Evolutionary conservation across 129 eudicot species (phyloP).

Genomic region (Flaveria bidentis): DNA sequence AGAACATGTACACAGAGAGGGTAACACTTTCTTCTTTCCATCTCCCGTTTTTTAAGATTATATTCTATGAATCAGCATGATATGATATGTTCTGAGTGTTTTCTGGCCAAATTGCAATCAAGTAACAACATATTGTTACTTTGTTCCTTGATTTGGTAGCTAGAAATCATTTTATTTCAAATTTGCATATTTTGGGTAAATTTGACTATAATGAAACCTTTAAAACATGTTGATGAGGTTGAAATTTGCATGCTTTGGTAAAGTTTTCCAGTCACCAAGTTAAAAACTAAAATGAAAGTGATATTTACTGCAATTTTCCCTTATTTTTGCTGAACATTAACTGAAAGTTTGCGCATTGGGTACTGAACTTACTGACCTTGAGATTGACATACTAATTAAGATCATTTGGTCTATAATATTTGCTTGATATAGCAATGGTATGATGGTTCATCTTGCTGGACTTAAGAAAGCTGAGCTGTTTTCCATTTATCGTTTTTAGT

Average conservation of each 20-base stretch:
- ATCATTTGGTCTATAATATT: background rate
- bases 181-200: background rate
- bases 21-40: constrained; percentile 26
- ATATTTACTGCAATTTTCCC: no score
- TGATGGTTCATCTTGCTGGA: constrained; percentile 3
- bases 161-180: background rate
- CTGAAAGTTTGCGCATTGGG: background rate
- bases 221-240: background rate
- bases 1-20: constrained; percentile 58
- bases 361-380: background rate
- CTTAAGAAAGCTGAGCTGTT: background rate
- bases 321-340: no score
- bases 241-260: background rate
- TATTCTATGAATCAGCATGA: background rate
- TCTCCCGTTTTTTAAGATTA: background rate
- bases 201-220: background rate
- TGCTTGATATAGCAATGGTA: background rate
- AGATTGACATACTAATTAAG: background rate
- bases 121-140: background rate
- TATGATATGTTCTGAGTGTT: background rate
- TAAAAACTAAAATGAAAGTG: no score
- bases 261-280: no score
- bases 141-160: background rate
- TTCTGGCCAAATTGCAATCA: background rate
- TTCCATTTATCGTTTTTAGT: background rate